These are phyloP conservation scores for Naganishia randhawae DNA, from an alignment of 768 basidiomycete species.

Conservation along the genomic window DNA sequence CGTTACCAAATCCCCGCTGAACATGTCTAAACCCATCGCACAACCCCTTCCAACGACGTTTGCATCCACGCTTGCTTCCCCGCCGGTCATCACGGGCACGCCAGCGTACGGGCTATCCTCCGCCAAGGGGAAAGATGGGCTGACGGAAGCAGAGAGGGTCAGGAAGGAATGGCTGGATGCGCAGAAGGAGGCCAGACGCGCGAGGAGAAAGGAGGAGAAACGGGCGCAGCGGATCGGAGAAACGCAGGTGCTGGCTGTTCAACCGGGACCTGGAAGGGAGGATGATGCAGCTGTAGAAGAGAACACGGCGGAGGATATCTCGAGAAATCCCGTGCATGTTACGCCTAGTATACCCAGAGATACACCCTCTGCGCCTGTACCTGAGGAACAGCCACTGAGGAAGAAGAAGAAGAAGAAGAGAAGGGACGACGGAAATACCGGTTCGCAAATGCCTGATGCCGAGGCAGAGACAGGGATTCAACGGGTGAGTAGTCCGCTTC, in stretches of 20 bases:
- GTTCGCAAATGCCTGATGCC: not conserved
- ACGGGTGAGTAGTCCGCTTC: not conserved
- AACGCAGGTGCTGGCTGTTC: too few relatives aligned
- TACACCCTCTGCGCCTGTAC: not conserved
- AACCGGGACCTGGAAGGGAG: too few relatives aligned
- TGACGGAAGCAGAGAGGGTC: constrained; percentile 61
- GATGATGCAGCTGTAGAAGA: not conserved
- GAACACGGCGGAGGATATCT: not conserved
- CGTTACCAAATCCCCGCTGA: not conserved
- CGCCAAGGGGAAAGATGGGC: constrained; percentile 29
- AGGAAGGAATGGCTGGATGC: constrained; percentile 69
- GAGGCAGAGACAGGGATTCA: not conserved
- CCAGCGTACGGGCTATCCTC: constrained; percentile 19
- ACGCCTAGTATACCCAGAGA: not conserved
- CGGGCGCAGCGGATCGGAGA: too few relatives aligned
- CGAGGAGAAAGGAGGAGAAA: constrained; percentile 55
- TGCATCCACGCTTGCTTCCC: constrained; percentile 17
- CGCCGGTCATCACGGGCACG: constrained; percentile 17
- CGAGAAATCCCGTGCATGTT: not conserved
- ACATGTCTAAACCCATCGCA: not conserved
- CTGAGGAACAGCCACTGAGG: not conserved
- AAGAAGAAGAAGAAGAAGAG: not conserved
- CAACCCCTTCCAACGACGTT: constrained; percentile 2
- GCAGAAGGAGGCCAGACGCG: constrained; percentile 72
- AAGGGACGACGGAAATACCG: not conserved